Percentiles rank a stretch among this genome's conserved stretches.
phyloP scores from a whole-genome alignment of 2,329 filamentous ascomycete genomes.

The Neonectria faginata region DNA sequence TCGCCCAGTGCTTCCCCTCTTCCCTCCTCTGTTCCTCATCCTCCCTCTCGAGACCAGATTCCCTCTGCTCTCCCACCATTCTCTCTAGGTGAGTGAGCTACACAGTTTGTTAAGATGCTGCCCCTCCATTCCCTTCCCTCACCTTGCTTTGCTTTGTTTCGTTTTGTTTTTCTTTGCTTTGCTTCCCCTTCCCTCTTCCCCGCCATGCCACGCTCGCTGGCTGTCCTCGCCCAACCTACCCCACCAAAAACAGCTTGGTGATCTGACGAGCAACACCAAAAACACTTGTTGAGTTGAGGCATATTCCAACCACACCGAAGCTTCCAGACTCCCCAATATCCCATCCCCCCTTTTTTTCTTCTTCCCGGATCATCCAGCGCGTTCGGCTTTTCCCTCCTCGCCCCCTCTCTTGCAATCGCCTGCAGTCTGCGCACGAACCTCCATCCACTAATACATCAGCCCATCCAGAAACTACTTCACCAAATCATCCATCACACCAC shows the following conservation, averaged over 20 bases:
- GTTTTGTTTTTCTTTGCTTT: neutral
- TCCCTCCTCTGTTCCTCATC: constrained; percentile 28
- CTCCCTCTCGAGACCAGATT: constrained; percentile 32
- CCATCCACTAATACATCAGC: constrained; percentile 39
- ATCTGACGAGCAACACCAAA: constrained; percentile 44
- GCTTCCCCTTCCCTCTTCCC: constrained; percentile 9
- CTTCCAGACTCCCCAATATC: constrained; percentile 34
- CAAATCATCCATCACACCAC: constrained; percentile 31
- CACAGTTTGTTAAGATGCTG: constrained; percentile 3
- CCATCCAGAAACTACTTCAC: constrained; percentile 32
- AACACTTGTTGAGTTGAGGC: constrained; percentile 40
- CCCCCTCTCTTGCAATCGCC: constrained; percentile 25
- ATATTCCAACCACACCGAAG: constrained; percentile 42
- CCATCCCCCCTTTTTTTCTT: constrained; percentile 19
- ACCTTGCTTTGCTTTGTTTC: neutral
- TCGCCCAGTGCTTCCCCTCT: constrained; percentile 30
- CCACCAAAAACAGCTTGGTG: constrained; percentile 43
- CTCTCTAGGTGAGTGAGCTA: constrained; percentile 35
- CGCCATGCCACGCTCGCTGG: constrained; percentile 25
- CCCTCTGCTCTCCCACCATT: constrained; percentile 24
- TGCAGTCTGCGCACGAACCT: constrained; percentile 30
- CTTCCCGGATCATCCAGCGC: constrained; percentile 5
- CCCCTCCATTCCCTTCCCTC: constrained; percentile 20
- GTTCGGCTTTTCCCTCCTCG: constrained; percentile 26
- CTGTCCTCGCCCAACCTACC: constrained; percentile 36